These are phyloP conservation scores for Drechslerella stenobrocha DNA, from an alignment of 2,329 filamentous ascomycete genomes.

Conservation along the genomic window DNA sequence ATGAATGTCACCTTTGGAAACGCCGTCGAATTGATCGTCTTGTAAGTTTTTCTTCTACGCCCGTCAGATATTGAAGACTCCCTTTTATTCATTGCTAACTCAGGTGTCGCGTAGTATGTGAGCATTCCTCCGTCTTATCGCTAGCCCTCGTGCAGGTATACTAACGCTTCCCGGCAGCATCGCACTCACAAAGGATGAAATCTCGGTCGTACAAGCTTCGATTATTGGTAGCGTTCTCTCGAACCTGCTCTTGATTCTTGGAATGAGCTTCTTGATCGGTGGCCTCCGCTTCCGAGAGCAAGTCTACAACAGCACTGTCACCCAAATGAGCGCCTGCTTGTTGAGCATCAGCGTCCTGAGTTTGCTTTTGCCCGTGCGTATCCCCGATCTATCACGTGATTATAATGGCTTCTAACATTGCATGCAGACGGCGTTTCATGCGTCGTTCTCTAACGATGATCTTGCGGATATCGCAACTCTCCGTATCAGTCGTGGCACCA, in stretches of 20 bases:
- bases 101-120: conserved; percentile 28
- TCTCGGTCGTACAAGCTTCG: conserved; percentile 88
- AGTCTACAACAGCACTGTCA: conserved; percentile 93
- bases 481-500: conserved; percentile 77
- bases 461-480: conserved; percentile 72
- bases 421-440: conserved; percentile 79
- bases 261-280: conserved; percentile 87
- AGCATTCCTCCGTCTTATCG: background rate
- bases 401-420: conserved; percentile 5
- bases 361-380: conserved; percentile 73
- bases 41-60: conserved; percentile 57
- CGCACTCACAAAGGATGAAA: conserved; percentile 77
- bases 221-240: conserved; percentile 85
- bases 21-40: conserved; percentile 78
- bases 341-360: conserved; percentile 89
- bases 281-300: conserved; percentile 85
- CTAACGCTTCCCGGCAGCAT: conserved; percentile 62
- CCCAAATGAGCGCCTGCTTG: conserved; percentile 92
- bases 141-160: conserved; percentile 52
- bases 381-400: background rate
- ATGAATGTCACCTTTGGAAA: conserved; percentile 80
- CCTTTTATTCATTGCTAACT: conserved; percentile 42
- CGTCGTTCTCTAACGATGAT: conserved; percentile 69
- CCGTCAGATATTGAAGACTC: background rate
- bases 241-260: conserved; percentile 83